Base-by-base conservation (phyloP, 2,329 filamentous ascomycete species). In the Aspergillus clavatus region DNA sequence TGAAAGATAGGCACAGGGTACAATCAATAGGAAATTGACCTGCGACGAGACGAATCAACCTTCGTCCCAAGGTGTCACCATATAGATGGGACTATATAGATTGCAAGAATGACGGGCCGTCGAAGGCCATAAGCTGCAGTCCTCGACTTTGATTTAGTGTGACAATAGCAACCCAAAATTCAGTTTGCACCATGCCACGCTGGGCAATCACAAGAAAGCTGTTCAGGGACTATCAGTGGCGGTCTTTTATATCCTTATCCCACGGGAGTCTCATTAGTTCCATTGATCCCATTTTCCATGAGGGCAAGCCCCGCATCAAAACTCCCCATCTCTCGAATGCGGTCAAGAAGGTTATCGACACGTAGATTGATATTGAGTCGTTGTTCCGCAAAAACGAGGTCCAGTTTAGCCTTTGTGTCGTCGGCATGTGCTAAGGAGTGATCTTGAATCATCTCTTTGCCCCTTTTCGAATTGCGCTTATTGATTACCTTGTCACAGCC, bases 341-440 rank as follows among this genome's bases (percentile, higher is more conserved):
- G 58, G 42, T 46, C 57, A 21, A 68, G 47, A 18, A 68, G 58
- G 45, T 66, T 55, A 43, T 58, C 59, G n/a, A 68, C 63, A 7
- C 57, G 57, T 2, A 58, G 44, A 40, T 59, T 59, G 23, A 66
- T 46, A 45, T 67, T 68, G 3, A 66, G 56, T 22, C 56, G 55
- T 36, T 67, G 60, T 38, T 68, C 65, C 1, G 65, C 56, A 55
- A 66, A 55, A 8, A 68, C 65, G 7, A 68, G 55, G 38, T 66
- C 62, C 3, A 68, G 40, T 42, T 65, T 67, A 10, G 60, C 56
- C 39, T 66, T 61, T 0, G 63, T 65, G 41, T 67, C 65, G 35
- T 65, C 59, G 1, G 62, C 65, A 49, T 67, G 65, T 7, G 55
- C 59, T 3, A 66, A 40, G 6, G 59, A 58, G 43, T 68, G 65